These are phyloP conservation scores for Teunomyces stri DNA, from an alignment of 805 yeast genomes.

Conservation along the genomic window DNA sequence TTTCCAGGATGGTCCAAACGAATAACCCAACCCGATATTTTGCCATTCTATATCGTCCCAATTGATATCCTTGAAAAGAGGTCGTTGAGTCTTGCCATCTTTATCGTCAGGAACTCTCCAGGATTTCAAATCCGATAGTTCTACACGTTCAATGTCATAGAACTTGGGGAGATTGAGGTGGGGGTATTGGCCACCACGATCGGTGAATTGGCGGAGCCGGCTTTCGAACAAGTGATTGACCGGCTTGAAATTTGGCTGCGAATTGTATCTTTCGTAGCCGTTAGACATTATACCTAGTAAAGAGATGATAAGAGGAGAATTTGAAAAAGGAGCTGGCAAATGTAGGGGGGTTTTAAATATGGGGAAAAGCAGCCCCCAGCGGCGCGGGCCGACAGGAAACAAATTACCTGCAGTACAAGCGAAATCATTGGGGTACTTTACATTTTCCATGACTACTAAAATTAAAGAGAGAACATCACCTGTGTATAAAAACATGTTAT, in stretches of 20 bases:
- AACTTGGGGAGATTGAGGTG: conserved; percentile 77
- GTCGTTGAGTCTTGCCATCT: conserved; percentile 51
- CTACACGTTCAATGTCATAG: conserved; percentile 61
- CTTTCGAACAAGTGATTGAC: conserved; percentile 70
- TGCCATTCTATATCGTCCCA: conserved; percentile 47
- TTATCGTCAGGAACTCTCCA: conserved; percentile 67
- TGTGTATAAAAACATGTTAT: background rate
- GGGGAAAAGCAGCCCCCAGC: conserved; percentile 6
- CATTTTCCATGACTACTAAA: too few species aligned
- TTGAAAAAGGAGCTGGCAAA: background rate
- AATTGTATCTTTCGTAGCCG: conserved; percentile 13
- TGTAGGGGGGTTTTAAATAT: conserved; percentile 1
- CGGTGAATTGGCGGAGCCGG: conserved; percentile 73
- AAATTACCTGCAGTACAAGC: background rate
- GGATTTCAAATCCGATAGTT: conserved; percentile 50
- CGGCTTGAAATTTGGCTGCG: conserved; percentile 70
- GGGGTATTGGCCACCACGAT: conserved; percentile 68
- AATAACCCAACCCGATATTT: conserved; percentile 64
- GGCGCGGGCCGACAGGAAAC: background rate
- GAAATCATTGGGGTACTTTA: too few species aligned
- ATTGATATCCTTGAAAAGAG: conserved; percentile 57
- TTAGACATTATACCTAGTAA: conserved; percentile 1
- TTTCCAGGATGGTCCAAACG: conserved; percentile 95
- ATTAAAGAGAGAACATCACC: background rate
- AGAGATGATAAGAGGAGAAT: background rate